Base-by-base conservation (phyloP, 148 eudicot genomes). In the Camellia lanceoleosa region DNA sequence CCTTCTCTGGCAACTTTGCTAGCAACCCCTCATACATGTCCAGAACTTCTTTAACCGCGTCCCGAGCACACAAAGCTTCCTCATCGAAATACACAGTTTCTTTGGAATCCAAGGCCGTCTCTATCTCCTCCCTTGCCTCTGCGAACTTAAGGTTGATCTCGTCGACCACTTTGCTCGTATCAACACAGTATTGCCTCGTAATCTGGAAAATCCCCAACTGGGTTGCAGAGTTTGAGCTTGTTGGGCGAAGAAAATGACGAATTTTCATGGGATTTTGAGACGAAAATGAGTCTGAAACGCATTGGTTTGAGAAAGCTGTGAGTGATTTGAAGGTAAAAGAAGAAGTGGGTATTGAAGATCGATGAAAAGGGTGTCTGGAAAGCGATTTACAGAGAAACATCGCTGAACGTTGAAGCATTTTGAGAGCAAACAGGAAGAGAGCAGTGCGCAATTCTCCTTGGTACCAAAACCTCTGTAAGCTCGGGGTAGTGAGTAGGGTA, bases 61-160 rank as follows among this genome's bases (percentile, higher is more conserved):
- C 87, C 55, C 93, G 89, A 56, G 98, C 98, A 82, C 95, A 91
- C 73, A 91, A 95, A 20, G 97, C 98, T 87, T 94, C 98, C 44
- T 94, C 98, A 80, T 94, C 85, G 75, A 94, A 94, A 74, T 94
- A 92, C 38, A 94, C 98, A 30, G 98, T 94, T 80, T 94, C 98
- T 76, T 92, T 94, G 7, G 98, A 94, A 5, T 95, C 98, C 95
- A 95, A 76, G 4, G 98, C 98, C 9, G 91, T 69, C 73, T 95
- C 98, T 62, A 95, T 93, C 88, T 95, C 98, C 82, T 95, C 98
- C 66, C 98, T 92, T 0, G 98, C 98, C 85, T 95, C 98, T 4
- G 93, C 96, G 66, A 95, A 95, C 82, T 92, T 95, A 41, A 92
- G 79, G 79, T 95, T 95, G 58, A 95, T 95, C 61, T 89, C 87